Conservation (phyloP, 441 rosid genomes). For the Adansonia grandidieri region DNA sequence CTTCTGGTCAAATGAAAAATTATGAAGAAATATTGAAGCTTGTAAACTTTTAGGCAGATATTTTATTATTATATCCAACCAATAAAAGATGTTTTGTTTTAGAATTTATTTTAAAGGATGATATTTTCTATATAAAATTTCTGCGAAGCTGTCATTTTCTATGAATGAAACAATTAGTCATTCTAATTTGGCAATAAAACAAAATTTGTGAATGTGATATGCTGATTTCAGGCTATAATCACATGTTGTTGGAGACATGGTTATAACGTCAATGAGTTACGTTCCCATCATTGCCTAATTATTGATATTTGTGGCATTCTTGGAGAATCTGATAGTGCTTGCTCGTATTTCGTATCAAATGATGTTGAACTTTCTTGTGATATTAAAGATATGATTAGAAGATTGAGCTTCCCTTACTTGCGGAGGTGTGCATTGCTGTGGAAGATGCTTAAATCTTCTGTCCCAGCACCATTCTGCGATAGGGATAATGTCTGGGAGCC, state of each 20-base stretch:
- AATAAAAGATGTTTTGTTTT: not conserved
- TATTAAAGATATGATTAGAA: conserved; percentile 58
- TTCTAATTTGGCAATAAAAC: conserved; percentile 5
- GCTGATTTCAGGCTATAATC: conserved; percentile 73
- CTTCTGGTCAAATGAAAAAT: conserved; percentile 22
- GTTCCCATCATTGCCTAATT: conserved; percentile 52
- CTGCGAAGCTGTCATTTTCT: not conserved
- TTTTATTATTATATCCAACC: conserved; percentile 3
- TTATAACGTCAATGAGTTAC: conserved; percentile 38
- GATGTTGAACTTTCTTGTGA: conserved; percentile 54
- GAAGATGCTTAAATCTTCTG: conserved; percentile 71
- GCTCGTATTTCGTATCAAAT: conserved; percentile 58
- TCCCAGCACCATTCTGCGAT: conserved; percentile 58
- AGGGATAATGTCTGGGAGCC: conserved; percentile 45
- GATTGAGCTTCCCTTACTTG: conserved; percentile 77
- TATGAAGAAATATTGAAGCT: conserved; percentile 5
- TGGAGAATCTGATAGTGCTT: conserved; percentile 56
- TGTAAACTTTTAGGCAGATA: not conserved
- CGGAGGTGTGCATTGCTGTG: conserved; percentile 96
- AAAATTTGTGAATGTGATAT: conserved; percentile 24
- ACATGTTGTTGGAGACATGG: conserved; percentile 49
- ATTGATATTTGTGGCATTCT: conserved; percentile 59
- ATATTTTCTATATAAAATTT: not conserved
- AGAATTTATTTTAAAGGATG: not conserved
- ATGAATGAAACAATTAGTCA: not conserved